These are phyloP conservation scores for Salinomyces thailandicus DNA, from an alignment of 2,329 filamentous ascomycete genomes.

Conservation along the genomic window DNA sequence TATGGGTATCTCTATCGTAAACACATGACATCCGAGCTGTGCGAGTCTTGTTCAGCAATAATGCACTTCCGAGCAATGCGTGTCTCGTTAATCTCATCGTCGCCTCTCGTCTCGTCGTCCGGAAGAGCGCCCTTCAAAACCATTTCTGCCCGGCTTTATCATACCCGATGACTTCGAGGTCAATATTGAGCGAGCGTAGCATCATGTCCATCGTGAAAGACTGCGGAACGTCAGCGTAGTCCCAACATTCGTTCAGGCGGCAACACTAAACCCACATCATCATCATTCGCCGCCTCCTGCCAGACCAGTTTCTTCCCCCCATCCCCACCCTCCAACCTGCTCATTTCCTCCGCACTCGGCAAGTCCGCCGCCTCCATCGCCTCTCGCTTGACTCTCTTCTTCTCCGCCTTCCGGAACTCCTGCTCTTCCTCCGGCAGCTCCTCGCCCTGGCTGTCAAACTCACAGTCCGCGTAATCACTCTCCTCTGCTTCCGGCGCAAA, in stretches of 20 bases:
- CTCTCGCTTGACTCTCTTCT: constrained; percentile 40
- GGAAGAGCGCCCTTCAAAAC: too few relatives aligned
- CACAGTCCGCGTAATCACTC: constrained; percentile 27
- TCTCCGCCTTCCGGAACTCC: constrained; percentile 37
- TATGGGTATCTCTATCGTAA: constrained; percentile 1
- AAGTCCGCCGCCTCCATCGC: constrained; percentile 29
- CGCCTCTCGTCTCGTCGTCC: too few relatives aligned
- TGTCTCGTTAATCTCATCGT: too few relatives aligned
- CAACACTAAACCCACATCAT: constrained; percentile 28
- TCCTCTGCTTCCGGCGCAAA: constrained; percentile 26
- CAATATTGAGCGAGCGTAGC: constrained; percentile 55
- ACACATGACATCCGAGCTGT: neutral
- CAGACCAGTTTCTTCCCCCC: constrained; percentile 24
- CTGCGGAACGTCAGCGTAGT: constrained; percentile 27
- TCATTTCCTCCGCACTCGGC: constrained; percentile 27
- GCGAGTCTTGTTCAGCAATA: too few relatives aligned
- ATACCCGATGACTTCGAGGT: constrained; percentile 52
- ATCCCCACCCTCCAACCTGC: constrained; percentile 28
- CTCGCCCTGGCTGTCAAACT: constrained; percentile 25
- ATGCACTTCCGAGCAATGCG: too few relatives aligned
- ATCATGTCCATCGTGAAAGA: constrained; percentile 61
- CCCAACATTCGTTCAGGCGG: neutral
- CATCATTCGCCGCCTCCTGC: constrained; percentile 27
- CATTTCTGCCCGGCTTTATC: constrained; percentile 48
- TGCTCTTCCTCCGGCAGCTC: constrained; percentile 29